Conservation (phyloP, 495 filamentous ascomycete genomes). For the Extremus antarcticus region DNA sequence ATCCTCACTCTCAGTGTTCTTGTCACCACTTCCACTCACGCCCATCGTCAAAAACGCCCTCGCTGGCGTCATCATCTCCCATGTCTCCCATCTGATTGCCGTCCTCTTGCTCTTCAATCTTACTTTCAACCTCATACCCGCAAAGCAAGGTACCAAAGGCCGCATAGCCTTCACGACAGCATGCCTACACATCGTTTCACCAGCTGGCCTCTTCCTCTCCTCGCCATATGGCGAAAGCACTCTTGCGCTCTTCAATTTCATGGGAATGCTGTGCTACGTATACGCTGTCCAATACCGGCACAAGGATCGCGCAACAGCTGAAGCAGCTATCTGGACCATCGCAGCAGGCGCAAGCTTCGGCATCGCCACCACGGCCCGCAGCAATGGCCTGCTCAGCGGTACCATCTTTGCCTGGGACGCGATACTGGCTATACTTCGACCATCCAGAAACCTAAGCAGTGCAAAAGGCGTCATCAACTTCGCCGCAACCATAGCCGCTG, state of each 20-base stretch:
- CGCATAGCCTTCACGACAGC: conserved; percentile 50
- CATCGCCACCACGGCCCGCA: conserved; percentile 61
- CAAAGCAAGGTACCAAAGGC: conserved; percentile 30
- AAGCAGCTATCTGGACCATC: conserved; percentile 40
- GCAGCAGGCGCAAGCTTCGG: conserved; percentile 58
- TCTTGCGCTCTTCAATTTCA: conserved; percentile 68
- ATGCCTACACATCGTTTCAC: conserved; percentile 67
- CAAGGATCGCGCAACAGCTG: conserved; percentile 9
- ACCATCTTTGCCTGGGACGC: conserved; percentile 55
- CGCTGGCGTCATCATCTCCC: conserved; percentile 53
- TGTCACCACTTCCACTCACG: conserved; percentile 7
- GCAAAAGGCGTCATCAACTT: conserved; percentile 13
- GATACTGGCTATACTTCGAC: conserved; percentile 20
- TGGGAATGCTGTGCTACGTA: conserved; percentile 54
- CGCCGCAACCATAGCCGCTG: conserved; percentile 48
- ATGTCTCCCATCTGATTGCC: conserved; percentile 63
- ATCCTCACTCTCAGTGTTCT: conserved; percentile 3
- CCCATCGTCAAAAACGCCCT: conserved; percentile 29
- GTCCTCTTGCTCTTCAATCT: conserved; percentile 59
- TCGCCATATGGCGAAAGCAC: conserved; percentile 76
- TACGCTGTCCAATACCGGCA: conserved; percentile 22
- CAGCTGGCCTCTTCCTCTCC: conserved; percentile 81
- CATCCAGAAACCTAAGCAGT: conserved; percentile 19
- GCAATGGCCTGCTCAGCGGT: conserved; percentile 82
- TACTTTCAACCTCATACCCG: conserved; percentile 34